Evolutionary conservation across 1,139 yeast genomes (phyloP).

Genomic region (Schwanniomyces etchellsii): DNA sequence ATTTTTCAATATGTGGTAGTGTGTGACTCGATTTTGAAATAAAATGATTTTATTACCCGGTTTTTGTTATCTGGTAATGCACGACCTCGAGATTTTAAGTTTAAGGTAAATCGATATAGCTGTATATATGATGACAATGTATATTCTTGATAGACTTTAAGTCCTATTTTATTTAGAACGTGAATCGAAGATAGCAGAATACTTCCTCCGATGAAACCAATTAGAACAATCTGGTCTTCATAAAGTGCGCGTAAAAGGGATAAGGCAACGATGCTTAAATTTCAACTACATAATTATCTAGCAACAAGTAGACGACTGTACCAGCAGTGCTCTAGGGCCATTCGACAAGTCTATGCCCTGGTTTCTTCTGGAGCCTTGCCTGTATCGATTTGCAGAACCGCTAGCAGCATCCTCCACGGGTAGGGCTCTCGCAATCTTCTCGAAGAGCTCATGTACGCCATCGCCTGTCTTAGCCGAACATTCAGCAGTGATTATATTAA

Average conservation of each 20-base stretch:
- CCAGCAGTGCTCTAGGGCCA: neutral
- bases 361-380: slow-evolving; percentile 18
- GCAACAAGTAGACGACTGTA: neutral
- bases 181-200: no score
- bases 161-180: no score
- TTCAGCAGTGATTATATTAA: slow-evolving; percentile 28
- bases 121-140: no score
- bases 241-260: no score
- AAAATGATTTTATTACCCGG: neutral
- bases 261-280: no score
- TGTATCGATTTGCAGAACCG: slow-evolving; percentile 22
- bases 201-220: no score
- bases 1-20: slow-evolving; percentile 9
- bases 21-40: neutral
- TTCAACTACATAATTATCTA: neutral
- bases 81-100: no score
- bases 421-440: slow-evolving; percentile 36
- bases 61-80: no score
- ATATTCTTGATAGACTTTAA: no score
- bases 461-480: slow-evolving; percentile 46
- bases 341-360: slow-evolving; percentile 33
- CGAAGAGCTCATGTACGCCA: slow-evolving; percentile 40
- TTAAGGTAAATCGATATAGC: no score
- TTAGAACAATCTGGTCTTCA: no score
- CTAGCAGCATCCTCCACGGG: slow-evolving; percentile 37